Base-by-base conservation (phyloP, 2,329 filamentous ascomycete species). In the Chrysoporthe puriensis region DNA sequence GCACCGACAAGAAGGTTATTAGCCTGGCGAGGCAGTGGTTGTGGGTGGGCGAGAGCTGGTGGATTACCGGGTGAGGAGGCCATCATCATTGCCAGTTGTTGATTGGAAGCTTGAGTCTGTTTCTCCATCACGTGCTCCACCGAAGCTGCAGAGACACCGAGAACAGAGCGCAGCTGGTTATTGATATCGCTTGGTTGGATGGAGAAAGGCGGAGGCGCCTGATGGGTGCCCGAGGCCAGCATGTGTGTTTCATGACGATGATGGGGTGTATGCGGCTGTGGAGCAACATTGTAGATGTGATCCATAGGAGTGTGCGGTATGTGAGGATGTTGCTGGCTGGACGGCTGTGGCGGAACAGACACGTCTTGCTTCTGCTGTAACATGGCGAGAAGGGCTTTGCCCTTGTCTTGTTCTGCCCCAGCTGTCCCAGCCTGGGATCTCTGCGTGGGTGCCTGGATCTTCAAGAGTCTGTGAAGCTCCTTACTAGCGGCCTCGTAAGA, bases 231-330 rank as follows among this genome's bases (percentile, higher is more conserved):
- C 63, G 82, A 77, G 13, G 83, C 82, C 18, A 84, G 76, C 26
- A 81, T 80, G 40, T 84, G 83, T 52, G 78, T 75, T 16, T 84
- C 80, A 62, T 85, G 84, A 66, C 86, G 83, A 73, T 87, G 84
- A 61, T 89, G 87, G 7, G 88, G 87, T 54, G 85, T 86, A 52
- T 79, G 81, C 16, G 88, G 86, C 73, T 86, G 83, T 40, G 83
- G 75, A 32, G 84, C 81, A 36, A 85, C 81, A 5, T 77, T 75
- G 62, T 82, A 77, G 21, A 82, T 80, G 69, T 88, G 85, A 16
- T 90, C 86, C 43, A 86, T 76, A 9, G 87, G 85, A 5, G 86
- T 87, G 62, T 83, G 82, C 54, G 81, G 83, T 69, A 77, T 7
- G 16, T 69, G 62, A 46, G 52, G 43, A 70, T 67, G 70, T 62